Evolutionary conservation across 768 basidiomycete species (phyloP).

Genomic region (Kwoniella shandongensis): DNA sequence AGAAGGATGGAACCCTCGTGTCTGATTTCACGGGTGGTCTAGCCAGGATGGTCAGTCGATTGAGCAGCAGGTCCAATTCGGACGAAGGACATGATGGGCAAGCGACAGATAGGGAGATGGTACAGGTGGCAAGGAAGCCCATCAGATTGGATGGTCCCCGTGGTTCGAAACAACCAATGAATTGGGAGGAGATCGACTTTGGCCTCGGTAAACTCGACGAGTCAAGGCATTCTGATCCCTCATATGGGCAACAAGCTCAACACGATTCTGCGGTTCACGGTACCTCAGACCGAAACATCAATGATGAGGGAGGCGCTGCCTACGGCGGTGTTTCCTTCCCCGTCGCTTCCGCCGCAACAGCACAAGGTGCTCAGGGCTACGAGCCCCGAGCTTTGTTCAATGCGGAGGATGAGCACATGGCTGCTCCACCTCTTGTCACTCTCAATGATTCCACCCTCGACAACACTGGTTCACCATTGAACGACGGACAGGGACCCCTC

Average conservation of each 20-base stretch:
- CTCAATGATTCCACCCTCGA: background rate
- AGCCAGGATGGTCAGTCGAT: constrained; percentile 27
- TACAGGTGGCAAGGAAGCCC: constrained; percentile 16
- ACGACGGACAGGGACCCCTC: constrained; percentile 28
- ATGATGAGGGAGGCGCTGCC: background rate
- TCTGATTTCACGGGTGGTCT: constrained; percentile 18
- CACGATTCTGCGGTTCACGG: background rate
- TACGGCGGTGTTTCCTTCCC: constrained; percentile 13
- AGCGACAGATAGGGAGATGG: constrained; percentile 29
- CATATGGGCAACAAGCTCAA: constrained; percentile 6
- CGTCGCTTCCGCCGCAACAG: constrained; percentile 7
- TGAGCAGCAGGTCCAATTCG: constrained; percentile 11
- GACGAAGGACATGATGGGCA: constrained; percentile 11
- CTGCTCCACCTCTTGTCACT: constrained; percentile 9
- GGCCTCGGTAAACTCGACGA: constrained; percentile 52
- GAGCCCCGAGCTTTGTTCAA: constrained; percentile 13
- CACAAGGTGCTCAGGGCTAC: constrained; percentile 5
- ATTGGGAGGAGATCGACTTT: constrained; percentile 55
- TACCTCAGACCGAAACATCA: background rate
- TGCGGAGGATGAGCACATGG: background rate
- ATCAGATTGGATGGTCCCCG: constrained; percentile 7
- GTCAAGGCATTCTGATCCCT: constrained; percentile 14
- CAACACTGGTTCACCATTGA: constrained; percentile 27
- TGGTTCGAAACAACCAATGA: constrained; percentile 24
- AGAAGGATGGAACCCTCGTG: constrained; percentile 35